phyloP scores from a whole-genome alignment of 257 asterid species.

The Solanum gracilifrons region DNA sequence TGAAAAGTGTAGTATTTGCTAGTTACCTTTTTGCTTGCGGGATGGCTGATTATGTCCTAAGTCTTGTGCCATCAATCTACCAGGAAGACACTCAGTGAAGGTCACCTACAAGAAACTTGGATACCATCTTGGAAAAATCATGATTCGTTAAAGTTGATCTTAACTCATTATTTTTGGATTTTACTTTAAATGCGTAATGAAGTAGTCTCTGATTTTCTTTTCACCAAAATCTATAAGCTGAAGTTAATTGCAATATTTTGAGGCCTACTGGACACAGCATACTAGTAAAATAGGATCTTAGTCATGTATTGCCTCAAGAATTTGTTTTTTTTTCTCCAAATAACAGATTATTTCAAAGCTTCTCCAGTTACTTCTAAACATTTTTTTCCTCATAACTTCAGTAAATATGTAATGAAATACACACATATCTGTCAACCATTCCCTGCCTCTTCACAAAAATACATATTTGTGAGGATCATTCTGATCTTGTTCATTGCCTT shows the following conservation, averaged over 20 bases:
- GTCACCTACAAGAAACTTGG: not conserved
- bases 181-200: not conserved
- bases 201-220: not conserved
- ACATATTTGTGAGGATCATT: not conserved
- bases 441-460: not conserved
- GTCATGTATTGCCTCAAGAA: not conserved
- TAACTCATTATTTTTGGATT: not conserved
- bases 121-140: not conserved
- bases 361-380: not conserved
- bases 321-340: not conserved
- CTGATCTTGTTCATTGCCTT: not conserved
- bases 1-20: not conserved
- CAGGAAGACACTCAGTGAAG: not conserved
- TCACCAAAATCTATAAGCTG: not conserved
- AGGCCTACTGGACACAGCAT: not conserved
- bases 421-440: not conserved
- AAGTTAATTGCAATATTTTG: not conserved
- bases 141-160: not conserved
- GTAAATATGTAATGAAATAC: not conserved
- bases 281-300: not conserved
- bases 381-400: not conserved
- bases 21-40: not conserved
- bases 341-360: not conserved
- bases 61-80: not conserved
- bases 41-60: not conserved